phyloP scores from a whole-genome alignment of 148 eudicot genomes.

The Euryodendron excelsum region DNA sequence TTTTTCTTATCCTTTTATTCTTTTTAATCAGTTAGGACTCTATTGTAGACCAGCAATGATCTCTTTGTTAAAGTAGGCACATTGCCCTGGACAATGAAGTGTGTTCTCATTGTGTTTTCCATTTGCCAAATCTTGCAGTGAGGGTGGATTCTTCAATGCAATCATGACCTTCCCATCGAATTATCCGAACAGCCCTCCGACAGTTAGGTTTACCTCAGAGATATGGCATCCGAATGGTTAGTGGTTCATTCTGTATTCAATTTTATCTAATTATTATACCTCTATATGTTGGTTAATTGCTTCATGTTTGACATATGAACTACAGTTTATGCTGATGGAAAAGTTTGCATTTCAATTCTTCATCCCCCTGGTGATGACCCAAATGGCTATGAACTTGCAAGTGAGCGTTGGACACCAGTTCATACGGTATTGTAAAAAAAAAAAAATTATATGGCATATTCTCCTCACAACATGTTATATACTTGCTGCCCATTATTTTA shows the following conservation, averaged over 20 bases:
- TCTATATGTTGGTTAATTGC: background rate
- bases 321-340: constrained; percentile 86
- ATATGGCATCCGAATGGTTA: constrained; percentile 92
- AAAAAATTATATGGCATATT: background rate
- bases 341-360: constrained; percentile 95
- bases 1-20: background rate
- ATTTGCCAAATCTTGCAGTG: constrained; percentile 43
- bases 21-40: background rate
- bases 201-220: constrained; percentile 78
- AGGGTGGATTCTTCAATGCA: constrained; percentile 88
- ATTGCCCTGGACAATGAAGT: background rate
- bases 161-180: constrained; percentile 69
- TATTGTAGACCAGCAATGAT: background rate
- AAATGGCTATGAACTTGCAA: constrained; percentile 97
- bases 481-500: background rate
- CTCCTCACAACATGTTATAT: background rate
- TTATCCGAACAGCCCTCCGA: constrained; percentile 83
- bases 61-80: background rate
- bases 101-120: constrained; percentile 3
- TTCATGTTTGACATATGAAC: constrained; percentile 8
- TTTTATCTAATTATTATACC: background rate
- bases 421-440: constrained; percentile 73
- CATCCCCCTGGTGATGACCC: constrained; percentile 99
- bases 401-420: constrained; percentile 99
- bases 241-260: constrained; percentile 10